Base-by-base conservation (phyloP, 2,329 filamentous ascomycete genomes). In the Allantophomopsis lycopodina region DNA sequence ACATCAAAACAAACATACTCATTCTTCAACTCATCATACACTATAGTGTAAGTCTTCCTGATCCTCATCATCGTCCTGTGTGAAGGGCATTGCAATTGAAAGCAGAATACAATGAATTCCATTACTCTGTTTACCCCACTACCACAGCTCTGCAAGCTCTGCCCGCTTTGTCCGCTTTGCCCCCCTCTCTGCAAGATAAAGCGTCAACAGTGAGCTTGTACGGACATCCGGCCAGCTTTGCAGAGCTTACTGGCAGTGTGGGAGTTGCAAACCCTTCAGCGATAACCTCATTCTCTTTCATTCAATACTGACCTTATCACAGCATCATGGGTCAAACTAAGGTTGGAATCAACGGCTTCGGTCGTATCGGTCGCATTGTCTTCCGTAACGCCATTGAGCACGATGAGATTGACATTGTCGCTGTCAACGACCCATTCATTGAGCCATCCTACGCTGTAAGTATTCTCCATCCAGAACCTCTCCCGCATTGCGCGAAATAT, bases 401-500 rank as follows among this genome's bases (percentile, higher is more conserved):
- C 70, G 67, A 74, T 57, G 83, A 93, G 45, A 83, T 96, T 61
- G 76, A 94, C 58, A 74, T 98, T 58, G 86, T 95, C 59, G 89
- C 91, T 57, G 86, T 95, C 71, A 96, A 98, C 76, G 91, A 96
- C 66, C 91, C 91, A 57, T 96, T 98, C 82, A 96, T 98, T 70
- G 88, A 95, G 70, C 77, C 84, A 59, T 71, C 88, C 66, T 96
- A 96, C 70, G 91, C 91, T 66, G 89, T 94, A 79, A 73, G 87
- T 83, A 44, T 34, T 44, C 37, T 37, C 31, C 41, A 40, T n/a
- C n/a, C n/a, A 40, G 33, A 39, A 31, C 39, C 40, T 37, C 42
- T 36, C 33, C 23, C 4, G 35, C 14, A 17, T 7, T 11, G 5
- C 20, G 37, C 28, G 30, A 20, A 18, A 37, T 42, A 15, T 38